These are phyloP conservation scores for Gossypium gossypioides DNA, from an alignment of 441 rosid genomes.

Conservation along the genomic window DNA sequence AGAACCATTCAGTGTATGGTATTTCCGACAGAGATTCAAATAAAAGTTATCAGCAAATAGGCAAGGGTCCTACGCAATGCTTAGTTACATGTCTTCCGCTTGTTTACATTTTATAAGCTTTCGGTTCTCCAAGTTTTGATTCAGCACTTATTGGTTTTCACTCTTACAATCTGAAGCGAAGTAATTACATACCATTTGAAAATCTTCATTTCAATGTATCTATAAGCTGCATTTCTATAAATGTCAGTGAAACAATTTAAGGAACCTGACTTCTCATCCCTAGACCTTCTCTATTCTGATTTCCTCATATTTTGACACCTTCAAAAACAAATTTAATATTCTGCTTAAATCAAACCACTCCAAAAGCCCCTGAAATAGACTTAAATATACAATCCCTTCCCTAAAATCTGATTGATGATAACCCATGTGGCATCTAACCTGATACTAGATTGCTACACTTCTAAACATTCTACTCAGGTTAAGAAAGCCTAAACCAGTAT, in stretches of 20 bases:
- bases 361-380: background rate
- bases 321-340: background rate
- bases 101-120: background rate
- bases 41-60: background rate
- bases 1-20: background rate
- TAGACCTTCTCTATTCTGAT: background rate
- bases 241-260: background rate
- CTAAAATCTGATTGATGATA: background rate
- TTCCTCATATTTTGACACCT: background rate
- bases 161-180: background rate
- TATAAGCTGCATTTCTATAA: conserved; percentile 1
- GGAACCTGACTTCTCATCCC: background rate
- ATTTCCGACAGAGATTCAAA: background rate
- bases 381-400: background rate
- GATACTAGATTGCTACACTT: background rate
- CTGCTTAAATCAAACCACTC: conserved; percentile 1
- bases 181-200: background rate
- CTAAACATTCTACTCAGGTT: background rate
- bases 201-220: background rate
- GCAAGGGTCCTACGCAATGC: conserved; percentile 6
- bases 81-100: background rate
- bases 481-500: conserved; percentile 1
- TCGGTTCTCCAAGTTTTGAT: background rate
- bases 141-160: background rate
- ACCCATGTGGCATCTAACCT: background rate